phyloP scores from a whole-genome alignment of 2,329 filamentous ascomycete species.

The Plectosphaerella sp. region DNA sequence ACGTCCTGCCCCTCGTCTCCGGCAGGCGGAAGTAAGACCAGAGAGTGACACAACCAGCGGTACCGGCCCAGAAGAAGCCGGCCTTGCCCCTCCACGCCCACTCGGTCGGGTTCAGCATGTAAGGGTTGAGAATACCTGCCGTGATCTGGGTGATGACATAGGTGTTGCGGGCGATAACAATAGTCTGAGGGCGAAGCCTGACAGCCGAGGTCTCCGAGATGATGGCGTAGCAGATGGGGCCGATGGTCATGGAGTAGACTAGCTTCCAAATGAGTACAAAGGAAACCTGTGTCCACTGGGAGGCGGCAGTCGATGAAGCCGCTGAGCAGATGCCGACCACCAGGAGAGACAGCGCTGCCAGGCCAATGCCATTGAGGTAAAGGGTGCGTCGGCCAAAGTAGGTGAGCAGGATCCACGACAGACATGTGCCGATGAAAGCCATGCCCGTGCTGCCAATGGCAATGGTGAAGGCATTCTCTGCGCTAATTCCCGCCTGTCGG shows the following conservation, averaged over 20 bases:
- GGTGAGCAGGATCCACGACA: slow-evolving; percentile 38
- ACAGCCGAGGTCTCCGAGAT: slow-evolving; percentile 28
- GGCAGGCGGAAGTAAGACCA: slow-evolving; percentile 30
- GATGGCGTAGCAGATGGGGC: slow-evolving; percentile 36
- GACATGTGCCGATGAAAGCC: slow-evolving; percentile 30
- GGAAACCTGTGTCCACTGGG: slow-evolving; percentile 32
- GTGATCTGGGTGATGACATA: slow-evolving; percentile 35
- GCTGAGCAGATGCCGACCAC: slow-evolving; percentile 36
- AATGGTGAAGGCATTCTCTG: slow-evolving; percentile 32
- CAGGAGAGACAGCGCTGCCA: slow-evolving; percentile 30
- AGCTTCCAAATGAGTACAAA: slow-evolving; percentile 38
- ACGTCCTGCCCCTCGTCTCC: slow-evolving; percentile 24
- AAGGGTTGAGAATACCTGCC: slow-evolving; percentile 27
- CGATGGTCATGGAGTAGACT: slow-evolving; percentile 36
- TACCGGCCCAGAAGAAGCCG: slow-evolving; percentile 25
- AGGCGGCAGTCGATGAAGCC: slow-evolving; percentile 23
- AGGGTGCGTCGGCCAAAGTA: slow-evolving; percentile 35
- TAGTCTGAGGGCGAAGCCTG: slow-evolving; percentile 35
- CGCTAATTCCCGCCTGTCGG: slow-evolving; percentile 35
- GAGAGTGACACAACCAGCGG: slow-evolving; percentile 16
- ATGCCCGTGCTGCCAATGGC: slow-evolving; percentile 34
- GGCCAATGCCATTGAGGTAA: slow-evolving; percentile 32
- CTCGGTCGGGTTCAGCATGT: slow-evolving; percentile 26
- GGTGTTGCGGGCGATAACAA: slow-evolving; percentile 31
- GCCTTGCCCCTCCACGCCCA: slow-evolving; percentile 29